A percentile compares a stretch with the other conserved stretches of the same genome.
Conservation (phyloP, 495 filamentous ascomycete species). For the Amniculicola lignicola region DNA sequence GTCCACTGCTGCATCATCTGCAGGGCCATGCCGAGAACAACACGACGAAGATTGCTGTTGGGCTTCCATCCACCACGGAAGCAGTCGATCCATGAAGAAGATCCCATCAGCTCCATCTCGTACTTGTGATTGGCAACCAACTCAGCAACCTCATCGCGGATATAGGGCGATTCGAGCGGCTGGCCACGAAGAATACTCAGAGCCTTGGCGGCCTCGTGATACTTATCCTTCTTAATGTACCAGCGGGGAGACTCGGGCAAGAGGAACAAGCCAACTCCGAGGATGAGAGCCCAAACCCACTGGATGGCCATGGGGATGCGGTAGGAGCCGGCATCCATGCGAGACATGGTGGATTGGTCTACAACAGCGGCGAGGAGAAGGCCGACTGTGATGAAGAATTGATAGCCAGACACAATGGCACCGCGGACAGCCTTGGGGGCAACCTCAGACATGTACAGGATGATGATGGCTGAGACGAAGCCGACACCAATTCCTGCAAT, state of each 20-base stretch:
- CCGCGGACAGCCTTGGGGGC: conserved; percentile 79
- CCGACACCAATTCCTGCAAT: conserved; percentile 83
- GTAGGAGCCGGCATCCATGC: conserved; percentile 62
- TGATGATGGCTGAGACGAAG: conserved; percentile 71
- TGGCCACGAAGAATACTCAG: conserved; percentile 67
- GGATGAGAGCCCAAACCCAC: conserved; percentile 73
- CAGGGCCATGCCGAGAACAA: conserved; percentile 68
- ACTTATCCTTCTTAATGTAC: conserved; percentile 66
- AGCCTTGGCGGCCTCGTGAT: conserved; percentile 61
- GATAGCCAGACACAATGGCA: conserved; percentile 76
- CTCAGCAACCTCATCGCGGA: conserved; percentile 68
- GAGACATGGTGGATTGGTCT: conserved; percentile 65
- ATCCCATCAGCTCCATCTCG: conserved; percentile 61
- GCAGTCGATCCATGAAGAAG: conserved; percentile 63
- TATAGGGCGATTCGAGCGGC: conserved; percentile 55
- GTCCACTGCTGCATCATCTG: conserved; percentile 80
- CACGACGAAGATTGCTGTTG: conserved; percentile 67
- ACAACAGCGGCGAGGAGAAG: conserved; percentile 74
- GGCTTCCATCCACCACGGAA: conserved; percentile 61
- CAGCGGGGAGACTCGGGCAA: conserved; percentile 85
- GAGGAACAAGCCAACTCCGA: conserved; percentile 66
- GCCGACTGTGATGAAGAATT: conserved; percentile 79
- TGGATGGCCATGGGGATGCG: conserved; percentile 80
- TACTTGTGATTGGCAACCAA: conserved; percentile 76
- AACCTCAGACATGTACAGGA: conserved; percentile 74